These are phyloP conservation scores for Jatropha podagrica DNA, from an alignment of 441 rosid genomes.

Conservation along the genomic window DNA sequence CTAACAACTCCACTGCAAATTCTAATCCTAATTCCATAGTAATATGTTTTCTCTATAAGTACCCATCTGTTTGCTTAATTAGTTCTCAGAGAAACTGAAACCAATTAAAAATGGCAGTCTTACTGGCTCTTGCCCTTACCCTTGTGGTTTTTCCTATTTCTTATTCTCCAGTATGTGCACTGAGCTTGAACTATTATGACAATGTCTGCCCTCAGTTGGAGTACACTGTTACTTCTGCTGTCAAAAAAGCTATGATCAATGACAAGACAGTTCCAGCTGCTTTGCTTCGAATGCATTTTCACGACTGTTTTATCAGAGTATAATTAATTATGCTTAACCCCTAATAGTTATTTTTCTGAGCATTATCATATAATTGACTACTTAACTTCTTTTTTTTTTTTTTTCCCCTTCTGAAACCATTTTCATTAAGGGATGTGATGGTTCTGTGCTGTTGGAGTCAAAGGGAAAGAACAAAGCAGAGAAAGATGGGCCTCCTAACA, in stretches of 20 bases:
- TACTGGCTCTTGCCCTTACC: conserved; percentile 26
- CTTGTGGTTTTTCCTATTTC: conserved; percentile 27
- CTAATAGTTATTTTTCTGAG: no score
- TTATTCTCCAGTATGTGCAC: conserved; percentile 30
- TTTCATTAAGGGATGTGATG: conserved; percentile 56
- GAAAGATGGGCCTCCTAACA: conserved; percentile 62
- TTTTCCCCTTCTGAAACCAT: no score
- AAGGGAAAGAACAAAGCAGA: conserved; percentile 49
- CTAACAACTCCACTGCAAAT: conserved; percentile 36
- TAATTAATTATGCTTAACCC: background rate
- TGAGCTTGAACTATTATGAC: conserved; percentile 46
- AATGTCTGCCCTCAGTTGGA: conserved; percentile 48
- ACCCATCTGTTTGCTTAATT: background rate
- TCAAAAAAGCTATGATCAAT: conserved; percentile 35
- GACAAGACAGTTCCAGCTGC: conserved; percentile 61
- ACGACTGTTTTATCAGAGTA: conserved; percentile 61
- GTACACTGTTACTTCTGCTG: conserved; percentile 28
- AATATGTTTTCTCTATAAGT: conserved; percentile 17
- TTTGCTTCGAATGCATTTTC: conserved; percentile 62
- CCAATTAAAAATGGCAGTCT: conserved; percentile 21
- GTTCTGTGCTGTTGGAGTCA: conserved; percentile 50
- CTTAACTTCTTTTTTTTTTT: no score
- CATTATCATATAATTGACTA: no score
- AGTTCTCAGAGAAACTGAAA: background rate
- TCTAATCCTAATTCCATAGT: background rate